Conservation (phyloP, 1,284 basidiomycete genomes). For the Phellopilus nigrolimitatus region DNA sequence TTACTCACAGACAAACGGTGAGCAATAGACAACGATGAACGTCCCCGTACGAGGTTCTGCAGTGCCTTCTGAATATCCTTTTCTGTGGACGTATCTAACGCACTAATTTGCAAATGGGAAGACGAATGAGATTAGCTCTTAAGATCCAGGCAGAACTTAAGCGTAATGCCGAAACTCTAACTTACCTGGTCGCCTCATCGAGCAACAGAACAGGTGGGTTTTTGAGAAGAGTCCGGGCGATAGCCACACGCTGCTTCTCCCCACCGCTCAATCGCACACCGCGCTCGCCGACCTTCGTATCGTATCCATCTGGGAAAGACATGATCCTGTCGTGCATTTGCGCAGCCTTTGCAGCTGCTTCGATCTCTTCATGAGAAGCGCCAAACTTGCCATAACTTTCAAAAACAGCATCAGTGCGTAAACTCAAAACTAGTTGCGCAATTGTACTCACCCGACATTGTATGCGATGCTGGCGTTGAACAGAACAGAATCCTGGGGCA, state of each 20-base stretch:
- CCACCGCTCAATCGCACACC: constrained; percentile 75
- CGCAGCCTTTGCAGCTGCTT: constrained; percentile 67
- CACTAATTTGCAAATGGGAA: constrained; percentile 38
- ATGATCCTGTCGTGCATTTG: constrained; percentile 80
- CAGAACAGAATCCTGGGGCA: constrained; percentile 79
- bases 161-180: constrained; percentile 19
- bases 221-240: constrained; percentile 83
- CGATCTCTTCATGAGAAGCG: constrained; percentile 62
- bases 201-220: constrained; percentile 79
- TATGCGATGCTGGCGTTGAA: constrained; percentile 79
- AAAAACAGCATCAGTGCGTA: constrained; percentile 1
- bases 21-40: constrained; percentile 76
- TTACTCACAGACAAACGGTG: constrained; percentile 70
- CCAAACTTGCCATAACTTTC: constrained; percentile 68
- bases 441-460: constrained; percentile 55
- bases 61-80: constrained; percentile 81
- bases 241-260: constrained; percentile 85
- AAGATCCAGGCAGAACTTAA: constrained; percentile 10
- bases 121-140: constrained; percentile 6
- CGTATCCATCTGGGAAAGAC: constrained; percentile 77
- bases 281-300: constrained; percentile 78
- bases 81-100: constrained; percentile 80
- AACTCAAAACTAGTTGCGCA: constrained; percentile 6
- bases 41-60: constrained; percentile 63
- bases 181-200: constrained; percentile 76